A percentile compares a stretch with the other conserved stretches of the same genome.
phyloP scores from a whole-genome alignment of 176 grass and related monocot genomes.

The Musa beccarii region DNA sequence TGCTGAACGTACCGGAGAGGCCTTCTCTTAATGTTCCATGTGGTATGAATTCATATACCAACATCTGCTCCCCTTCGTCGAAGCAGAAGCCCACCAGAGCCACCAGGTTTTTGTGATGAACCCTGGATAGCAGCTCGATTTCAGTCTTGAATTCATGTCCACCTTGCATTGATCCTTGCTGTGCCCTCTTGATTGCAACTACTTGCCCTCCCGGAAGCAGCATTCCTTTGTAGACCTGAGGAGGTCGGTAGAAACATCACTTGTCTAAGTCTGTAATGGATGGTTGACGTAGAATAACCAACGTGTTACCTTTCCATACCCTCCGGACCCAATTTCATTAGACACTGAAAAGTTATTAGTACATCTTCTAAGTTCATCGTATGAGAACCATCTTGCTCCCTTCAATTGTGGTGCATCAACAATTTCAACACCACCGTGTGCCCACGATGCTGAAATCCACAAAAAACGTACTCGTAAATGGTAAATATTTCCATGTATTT shows the following conservation, averaged over 20 bases:
- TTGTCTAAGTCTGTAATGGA: not conserved
- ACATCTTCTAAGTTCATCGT: constrained; percentile 62
- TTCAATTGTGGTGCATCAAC: constrained; percentile 65
- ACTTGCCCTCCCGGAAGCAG: constrained; percentile 65
- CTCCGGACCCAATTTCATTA: constrained; percentile 75
- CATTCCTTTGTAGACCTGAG: constrained; percentile 59
- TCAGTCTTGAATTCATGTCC: constrained; percentile 91
- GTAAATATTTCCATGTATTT: not conserved
- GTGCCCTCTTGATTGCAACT: constrained; percentile 86
- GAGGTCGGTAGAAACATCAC: not conserved
- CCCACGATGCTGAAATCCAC: constrained; percentile 59
- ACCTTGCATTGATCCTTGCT: constrained; percentile 77
- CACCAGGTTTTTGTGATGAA: constrained; percentile 99
- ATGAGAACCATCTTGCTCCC: constrained; percentile 89
- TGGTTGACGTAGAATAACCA: not conserved
- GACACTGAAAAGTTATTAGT: constrained; percentile 75
- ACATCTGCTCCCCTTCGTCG: constrained; percentile 94
- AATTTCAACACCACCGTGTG: constrained; percentile 38
- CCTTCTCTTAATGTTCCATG: constrained; percentile 76
- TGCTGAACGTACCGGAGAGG: constrained; percentile 36
- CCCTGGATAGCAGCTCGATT: constrained; percentile 96
- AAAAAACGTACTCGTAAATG: not conserved
- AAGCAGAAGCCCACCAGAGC: constrained; percentile 87
- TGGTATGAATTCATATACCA: constrained; percentile 84
- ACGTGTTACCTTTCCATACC: constrained; percentile 71